phyloP scores from a whole-genome alignment of 305 asterid species.

The Solanum hybrid region DNA sequence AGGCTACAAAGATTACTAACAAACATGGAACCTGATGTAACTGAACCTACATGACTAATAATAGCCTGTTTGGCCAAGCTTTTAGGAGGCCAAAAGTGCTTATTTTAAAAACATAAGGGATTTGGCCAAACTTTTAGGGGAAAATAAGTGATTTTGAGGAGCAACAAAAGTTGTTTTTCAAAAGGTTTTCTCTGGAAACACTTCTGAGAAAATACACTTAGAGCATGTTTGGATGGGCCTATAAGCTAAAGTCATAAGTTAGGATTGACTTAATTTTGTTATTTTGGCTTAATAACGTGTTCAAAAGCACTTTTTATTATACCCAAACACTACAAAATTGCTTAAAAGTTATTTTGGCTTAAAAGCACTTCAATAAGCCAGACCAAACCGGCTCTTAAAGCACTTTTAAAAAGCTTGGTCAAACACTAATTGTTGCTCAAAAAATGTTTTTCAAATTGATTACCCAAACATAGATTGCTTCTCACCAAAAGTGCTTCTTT shows the following conservation, averaged over 20 bases:
- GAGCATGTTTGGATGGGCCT: neutral
- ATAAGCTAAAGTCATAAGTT: rapidly evolving
- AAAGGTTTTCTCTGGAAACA: neutral
- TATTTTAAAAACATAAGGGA: neutral
- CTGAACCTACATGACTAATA: neutral
- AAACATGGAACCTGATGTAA: neutral
- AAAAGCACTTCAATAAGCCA: neutral
- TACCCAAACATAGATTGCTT: neutral
- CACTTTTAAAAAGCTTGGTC: neutral
- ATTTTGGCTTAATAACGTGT: neutral
- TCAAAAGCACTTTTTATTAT: neutral
- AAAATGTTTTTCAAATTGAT: neutral
- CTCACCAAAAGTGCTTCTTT: neutral
- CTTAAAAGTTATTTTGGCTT: neutral
- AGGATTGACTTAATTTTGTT: neutral
- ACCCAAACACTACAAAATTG: neutral
- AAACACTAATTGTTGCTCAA: neutral
- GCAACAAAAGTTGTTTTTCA: neutral
- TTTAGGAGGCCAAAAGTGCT: neutral
- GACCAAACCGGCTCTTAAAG: neutral
- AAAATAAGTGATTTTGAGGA: neutral
- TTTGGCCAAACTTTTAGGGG: neutral
- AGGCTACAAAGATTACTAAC: neutral
- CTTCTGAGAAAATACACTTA: neutral
- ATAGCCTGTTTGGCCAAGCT: neutral